Base-by-base conservation (phyloP, 805 yeast genomes). In the Kluyveromyces lactis region DNA sequence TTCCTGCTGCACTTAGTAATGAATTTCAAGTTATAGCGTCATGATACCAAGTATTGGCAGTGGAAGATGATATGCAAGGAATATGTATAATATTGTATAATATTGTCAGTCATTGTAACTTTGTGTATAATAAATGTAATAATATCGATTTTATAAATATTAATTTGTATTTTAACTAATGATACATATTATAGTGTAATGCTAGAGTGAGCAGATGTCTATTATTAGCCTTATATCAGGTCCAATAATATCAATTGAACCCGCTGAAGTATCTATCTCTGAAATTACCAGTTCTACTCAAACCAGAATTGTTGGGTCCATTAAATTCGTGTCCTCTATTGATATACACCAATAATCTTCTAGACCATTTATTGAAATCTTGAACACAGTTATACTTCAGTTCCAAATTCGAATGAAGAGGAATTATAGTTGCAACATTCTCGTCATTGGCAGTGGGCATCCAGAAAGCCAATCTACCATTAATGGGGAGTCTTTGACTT, bases 381-480 rank as follows among this genome's bases (percentile, higher is more conserved):
- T 92, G 98, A 29, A 81, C 90, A 44, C 94, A 69, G 43, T 79
- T 77, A 48, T 82, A 78, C 35, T 80, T 64, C 49, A 87, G 67
- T 51, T 83, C 82, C 42, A 92, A 60, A 31, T 73, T 75, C 44
- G 75, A 69, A 60, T 92, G 96, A 49, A 76, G 78, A 4, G 97
- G 97, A 18, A 89, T 77, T 39, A 72, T 67, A 33, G 83, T 76
- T 41, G 71, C 75, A 26, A 76, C 69, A 46, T 73, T 77, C 48
- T 84, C 94, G 52, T 85, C 95, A 56, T 89, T 87, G 1, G 96
- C 95, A 1, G 95, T 82, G 0, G 98, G 98, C 92, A 89, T 86
- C 98, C 98, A 92, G 60, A 87, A 89, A 19, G 92, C 85, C 26
- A 92, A 67, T 46, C 97, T 67, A 1, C 97, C 95, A 6, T 75